Evolutionary conservation across 805 yeast genomes (phyloP).

Genomic region (Monosporozyma aquatica): DNA sequence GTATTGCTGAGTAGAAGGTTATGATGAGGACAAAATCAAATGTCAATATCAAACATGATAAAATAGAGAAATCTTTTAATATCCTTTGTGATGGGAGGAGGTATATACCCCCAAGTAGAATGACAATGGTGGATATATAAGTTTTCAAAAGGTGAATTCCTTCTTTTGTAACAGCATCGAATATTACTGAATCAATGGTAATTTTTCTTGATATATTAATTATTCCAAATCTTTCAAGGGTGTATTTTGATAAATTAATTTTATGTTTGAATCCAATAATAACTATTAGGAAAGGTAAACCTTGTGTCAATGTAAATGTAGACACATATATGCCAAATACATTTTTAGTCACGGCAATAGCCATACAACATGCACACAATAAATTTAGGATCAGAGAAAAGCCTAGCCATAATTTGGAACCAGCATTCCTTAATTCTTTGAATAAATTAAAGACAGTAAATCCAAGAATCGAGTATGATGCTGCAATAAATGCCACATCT

Average conservation of each 20-base stretch:
- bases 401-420: conserved; percentile 83
- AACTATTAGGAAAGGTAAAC: conserved; percentile 86
- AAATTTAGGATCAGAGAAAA: conserved; percentile 74
- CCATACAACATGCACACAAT: conserved; percentile 74
- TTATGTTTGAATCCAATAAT: conserved; percentile 88
- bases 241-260: conserved; percentile 55
- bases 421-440: conserved; percentile 61
- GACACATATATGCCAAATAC: conserved; percentile 54
- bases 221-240: conserved; percentile 33
- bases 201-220: conserved; percentile 29
- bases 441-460: conserved; percentile 69
- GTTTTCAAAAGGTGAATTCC: conserved; percentile 48
- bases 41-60: conserved; percentile 58
- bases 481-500: conserved; percentile 68
- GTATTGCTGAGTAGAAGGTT: conserved; percentile 75
- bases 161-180: conserved; percentile 29
- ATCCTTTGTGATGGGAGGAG: conserved; percentile 61
- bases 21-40: conserved; percentile 65
- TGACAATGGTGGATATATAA: conserved; percentile 58
- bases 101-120: conserved; percentile 52
- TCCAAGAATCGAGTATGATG: conserved; percentile 82
- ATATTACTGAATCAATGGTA: conserved; percentile 25
- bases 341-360: conserved; percentile 53
- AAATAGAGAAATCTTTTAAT: conserved; percentile 67
- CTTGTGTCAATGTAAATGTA: conserved; percentile 71